Percentiles rank a stretch among this genome's conserved stretches.
Conservation (phyloP, 2,329 filamentous ascomycete genomes). For the Ambrosiella xylebori region DNA sequence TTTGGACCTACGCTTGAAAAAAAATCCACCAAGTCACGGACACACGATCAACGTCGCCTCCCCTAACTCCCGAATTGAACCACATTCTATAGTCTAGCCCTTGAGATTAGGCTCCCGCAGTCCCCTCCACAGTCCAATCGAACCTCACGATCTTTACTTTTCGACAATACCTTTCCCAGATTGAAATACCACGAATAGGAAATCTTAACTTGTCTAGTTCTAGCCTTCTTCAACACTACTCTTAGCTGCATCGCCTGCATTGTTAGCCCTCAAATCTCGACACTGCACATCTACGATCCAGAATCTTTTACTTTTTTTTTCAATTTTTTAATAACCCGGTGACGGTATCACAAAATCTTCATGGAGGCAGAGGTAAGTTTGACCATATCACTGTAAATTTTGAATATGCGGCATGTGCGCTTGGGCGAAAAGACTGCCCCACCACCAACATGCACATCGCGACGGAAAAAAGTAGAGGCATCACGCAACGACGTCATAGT, state of each 20-base stretch:
- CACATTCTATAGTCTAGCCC: background rate
- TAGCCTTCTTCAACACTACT: no score
- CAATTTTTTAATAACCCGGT: background rate
- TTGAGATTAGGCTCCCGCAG: background rate
- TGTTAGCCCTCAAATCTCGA: background rate
- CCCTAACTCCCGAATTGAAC: background rate
- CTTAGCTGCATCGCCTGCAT: background rate
- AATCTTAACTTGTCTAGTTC: no score
- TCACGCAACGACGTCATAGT: background rate
- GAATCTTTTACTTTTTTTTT: background rate
- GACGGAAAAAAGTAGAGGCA: background rate
- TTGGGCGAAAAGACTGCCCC: background rate
- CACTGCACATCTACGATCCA: background rate
- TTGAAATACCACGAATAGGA: no score
- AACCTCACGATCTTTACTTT: no score
- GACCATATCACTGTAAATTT: background rate
- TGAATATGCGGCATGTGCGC: background rate
- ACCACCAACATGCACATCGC: background rate
- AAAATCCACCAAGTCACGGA: background rate
- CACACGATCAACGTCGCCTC: background rate
- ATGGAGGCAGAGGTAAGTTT: slow-evolving; percentile 13
- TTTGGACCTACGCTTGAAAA: background rate
- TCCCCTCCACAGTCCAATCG: no score
- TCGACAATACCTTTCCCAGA: no score
- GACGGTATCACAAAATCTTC: slow-evolving; percentile 7